These are phyloP conservation scores for Salinomyces thailandicus DNA, from an alignment of 2,329 filamentous ascomycete species.

Conservation along the genomic window DNA sequence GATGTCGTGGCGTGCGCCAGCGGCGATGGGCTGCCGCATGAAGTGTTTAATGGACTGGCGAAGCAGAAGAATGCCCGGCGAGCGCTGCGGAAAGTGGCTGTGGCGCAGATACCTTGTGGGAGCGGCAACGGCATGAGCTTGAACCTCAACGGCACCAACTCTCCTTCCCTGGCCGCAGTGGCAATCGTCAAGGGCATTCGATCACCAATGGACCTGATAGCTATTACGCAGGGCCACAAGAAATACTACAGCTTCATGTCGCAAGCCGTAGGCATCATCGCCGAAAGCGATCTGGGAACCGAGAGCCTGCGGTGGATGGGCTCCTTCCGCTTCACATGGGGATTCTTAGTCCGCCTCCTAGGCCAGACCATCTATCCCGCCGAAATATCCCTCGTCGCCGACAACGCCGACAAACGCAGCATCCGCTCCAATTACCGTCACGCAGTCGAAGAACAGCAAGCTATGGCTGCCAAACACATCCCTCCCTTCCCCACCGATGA, in stretches of 20 bases:
- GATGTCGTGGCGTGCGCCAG: conserved; percentile 85
- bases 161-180: conserved; percentile 64
- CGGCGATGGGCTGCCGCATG: conserved; percentile 82
- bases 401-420: conserved; percentile 60
- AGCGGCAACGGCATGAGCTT: conserved; percentile 89
- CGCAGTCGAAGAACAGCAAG: conserved; percentile 18
- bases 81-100: conserved; percentile 66
- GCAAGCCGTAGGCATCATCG: conserved; percentile 79
- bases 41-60: conserved; percentile 88
- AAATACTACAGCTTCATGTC: conserved; percentile 80
- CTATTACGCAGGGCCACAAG: conserved; percentile 68
- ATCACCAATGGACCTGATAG: conserved; percentile 77
- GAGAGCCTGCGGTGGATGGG: conserved; percentile 94
- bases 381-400: conserved; percentile 76
- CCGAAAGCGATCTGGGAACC: conserved; percentile 80
- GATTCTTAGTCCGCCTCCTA: conserved; percentile 67
- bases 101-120: conserved; percentile 82
- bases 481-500: conserved; percentile 9
- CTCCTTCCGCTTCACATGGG: conserved; percentile 69
- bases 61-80: conserved; percentile 59
- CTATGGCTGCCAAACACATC: conserved; percentile 17
- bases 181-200: conserved; percentile 76
- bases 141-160: conserved; percentile 75
- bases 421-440: conserved; percentile 62
- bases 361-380: conserved; percentile 74